Conservation (phyloP, 2,329 filamentous ascomycete species). For the Pseudocercospora cruenta region DNA sequence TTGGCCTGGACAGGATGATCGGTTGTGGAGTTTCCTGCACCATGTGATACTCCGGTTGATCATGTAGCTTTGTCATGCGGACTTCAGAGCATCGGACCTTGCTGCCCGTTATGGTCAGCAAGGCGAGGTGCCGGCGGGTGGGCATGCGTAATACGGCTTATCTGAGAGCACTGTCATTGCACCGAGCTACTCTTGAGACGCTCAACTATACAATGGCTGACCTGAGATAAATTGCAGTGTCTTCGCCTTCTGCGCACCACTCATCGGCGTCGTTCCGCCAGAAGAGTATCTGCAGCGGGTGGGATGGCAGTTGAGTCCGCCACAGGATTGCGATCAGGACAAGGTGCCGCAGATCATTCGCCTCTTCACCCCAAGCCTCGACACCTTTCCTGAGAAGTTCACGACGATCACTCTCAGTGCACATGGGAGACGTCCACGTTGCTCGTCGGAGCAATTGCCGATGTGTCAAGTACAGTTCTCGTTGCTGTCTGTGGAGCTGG, state of each 20-base stretch:
- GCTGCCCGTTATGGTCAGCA: constrained; percentile 41
- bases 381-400: constrained; percentile 19
- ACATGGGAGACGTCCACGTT: constrained; percentile 6
- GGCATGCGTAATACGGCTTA: constrained; percentile 46
- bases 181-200: constrained; percentile 3
- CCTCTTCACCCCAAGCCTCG: constrained; percentile 16
- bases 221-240: constrained; percentile 38
- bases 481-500: no score
- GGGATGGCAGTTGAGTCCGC: constrained; percentile 50
- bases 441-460: no score
- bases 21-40: constrained; percentile 43
- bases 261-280: constrained; percentile 53
- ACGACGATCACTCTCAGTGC: constrained; percentile 22
- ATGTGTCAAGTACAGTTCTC: no score
- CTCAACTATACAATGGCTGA: constrained; percentile 4
- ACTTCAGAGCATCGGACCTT: constrained; percentile 39
- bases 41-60: constrained; percentile 28
- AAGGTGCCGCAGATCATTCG: constrained; percentile 12
- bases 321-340: constrained; percentile 7
- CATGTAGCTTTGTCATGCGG: constrained; percentile 34
- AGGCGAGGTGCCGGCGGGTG: constrained; percentile 41
- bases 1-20: constrained; percentile 39
- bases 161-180: constrained; percentile 33
- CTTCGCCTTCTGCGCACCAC: constrained; percentile 49
- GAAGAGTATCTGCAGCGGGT: constrained; percentile 50